A percentile compares a stretch with the other conserved stretches of the same genome.
Evolutionary conservation across 169 alveolate species (phyloP).

Genomic region (Ichthyophthirius multifiliis): DNA sequence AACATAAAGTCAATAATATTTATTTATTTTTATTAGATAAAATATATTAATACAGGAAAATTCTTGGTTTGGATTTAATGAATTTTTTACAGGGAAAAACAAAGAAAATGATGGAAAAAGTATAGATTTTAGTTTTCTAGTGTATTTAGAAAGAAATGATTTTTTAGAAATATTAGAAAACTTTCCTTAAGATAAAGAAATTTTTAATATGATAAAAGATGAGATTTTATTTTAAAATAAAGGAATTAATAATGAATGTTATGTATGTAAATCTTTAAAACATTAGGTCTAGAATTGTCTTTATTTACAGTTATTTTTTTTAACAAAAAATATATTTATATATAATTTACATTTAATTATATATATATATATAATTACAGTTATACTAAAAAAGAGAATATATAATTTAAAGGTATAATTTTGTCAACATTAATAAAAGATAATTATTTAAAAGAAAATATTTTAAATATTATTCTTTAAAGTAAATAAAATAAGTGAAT

Average conservation of each 20-base stretch:
- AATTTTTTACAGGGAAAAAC: not conserved
- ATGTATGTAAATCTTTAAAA: not conserved
- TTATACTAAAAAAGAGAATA: too few relatives aligned
- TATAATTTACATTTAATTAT: too few relatives aligned
- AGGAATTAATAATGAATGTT: not conserved
- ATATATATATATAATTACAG: too few relatives aligned
- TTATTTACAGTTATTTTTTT: not conserved
- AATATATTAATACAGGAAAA: not conserved
- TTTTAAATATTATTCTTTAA: too few relatives aligned
- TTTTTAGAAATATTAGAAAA: not conserved
- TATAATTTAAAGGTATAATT: too few relatives aligned
- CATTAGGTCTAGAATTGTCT: not conserved
- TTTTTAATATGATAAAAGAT: not conserved
- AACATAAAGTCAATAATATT: not conserved
- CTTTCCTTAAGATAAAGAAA: not conserved
- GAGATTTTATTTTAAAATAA: not conserved
- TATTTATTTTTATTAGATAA: not conserved
- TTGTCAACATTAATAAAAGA: too few relatives aligned
- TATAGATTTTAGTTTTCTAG: not conserved
- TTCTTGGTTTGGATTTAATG: not conserved
- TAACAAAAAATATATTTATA: too few relatives aligned
- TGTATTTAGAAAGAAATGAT: not conserved
- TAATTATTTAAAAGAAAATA: too few relatives aligned
- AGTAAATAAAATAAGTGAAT: too few relatives aligned
- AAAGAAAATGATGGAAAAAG: not conserved